These are phyloP conservation scores for Vaucheria bursata DNA, from an alignment of 352 stramenopile genomes.

Conservation along the genomic window DNA sequence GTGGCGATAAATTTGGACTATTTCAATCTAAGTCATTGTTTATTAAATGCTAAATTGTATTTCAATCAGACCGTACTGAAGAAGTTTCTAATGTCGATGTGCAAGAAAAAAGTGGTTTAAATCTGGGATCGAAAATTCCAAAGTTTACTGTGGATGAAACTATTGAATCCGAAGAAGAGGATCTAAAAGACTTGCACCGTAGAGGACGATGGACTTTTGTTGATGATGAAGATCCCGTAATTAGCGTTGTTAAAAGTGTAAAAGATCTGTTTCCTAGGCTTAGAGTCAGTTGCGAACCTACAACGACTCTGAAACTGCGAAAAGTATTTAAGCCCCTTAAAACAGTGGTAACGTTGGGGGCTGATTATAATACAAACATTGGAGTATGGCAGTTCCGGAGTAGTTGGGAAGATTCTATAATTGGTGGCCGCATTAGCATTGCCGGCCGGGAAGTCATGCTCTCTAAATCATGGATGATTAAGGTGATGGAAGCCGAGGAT, in stretches of 20 bases:
- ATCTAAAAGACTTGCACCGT: conserved; percentile 21
- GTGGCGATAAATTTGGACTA: too few relatives aligned
- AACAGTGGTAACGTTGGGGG: conserved; percentile 43
- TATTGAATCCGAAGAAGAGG: conserved; percentile 41
- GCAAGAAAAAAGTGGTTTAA: too few relatives aligned
- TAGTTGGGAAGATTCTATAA: conserved; percentile 47
- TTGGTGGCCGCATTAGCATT: conserved; percentile 46
- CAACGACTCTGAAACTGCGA: conserved; percentile 44
- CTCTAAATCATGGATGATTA: conserved; percentile 47
- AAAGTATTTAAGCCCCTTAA: conserved; percentile 46
- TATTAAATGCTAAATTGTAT: too few relatives aligned
- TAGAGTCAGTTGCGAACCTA: conserved; percentile 37
- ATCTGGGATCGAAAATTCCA: not conserved
- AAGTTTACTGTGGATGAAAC: conserved; percentile 42
- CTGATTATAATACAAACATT: conserved; percentile 49
- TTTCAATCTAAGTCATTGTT: too few relatives aligned
- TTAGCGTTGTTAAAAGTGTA: conserved; percentile 43
- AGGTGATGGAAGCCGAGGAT: conserved; percentile 45
- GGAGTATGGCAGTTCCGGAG: conserved; percentile 47
- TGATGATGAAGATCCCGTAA: conserved; percentile 30
- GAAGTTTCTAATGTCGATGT: too few relatives aligned
- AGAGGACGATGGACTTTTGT: conserved; percentile 32
- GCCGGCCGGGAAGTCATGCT: conserved; percentile 43
- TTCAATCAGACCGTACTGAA: too few relatives aligned
- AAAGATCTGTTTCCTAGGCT: conserved; percentile 46